Percentiles rank a stretch among this genome's conserved stretches.
phyloP scores from a whole-genome alignment of 1,284 basidiomycete species.

The Heterobasidion annosum region DNA sequence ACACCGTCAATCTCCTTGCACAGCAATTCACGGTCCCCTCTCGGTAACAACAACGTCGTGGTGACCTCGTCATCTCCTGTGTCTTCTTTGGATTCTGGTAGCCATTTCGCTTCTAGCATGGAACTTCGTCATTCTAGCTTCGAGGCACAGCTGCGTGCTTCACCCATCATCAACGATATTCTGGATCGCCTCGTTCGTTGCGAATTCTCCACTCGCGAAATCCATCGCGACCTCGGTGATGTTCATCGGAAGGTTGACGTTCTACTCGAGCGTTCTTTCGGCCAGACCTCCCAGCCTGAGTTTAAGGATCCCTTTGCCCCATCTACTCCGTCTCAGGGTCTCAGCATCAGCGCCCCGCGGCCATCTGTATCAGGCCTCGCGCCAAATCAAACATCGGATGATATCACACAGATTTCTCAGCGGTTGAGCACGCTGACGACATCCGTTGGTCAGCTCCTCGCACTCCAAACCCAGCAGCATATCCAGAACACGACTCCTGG shows the following conservation, averaged over 20 bases:
- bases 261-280: constrained; percentile 58
- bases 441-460: constrained; percentile 80
- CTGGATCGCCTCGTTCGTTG: constrained; percentile 66
- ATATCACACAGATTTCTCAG: constrained; percentile 71
- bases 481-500: constrained; percentile 35
- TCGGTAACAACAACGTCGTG: constrained; percentile 17
- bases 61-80: constrained; percentile 63
- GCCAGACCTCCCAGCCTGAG: constrained; percentile 41
- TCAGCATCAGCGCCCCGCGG: constrained; percentile 37
- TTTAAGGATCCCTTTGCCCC: constrained; percentile 73
- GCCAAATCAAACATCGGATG: constrained; percentile 39
- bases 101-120: constrained; percentile 40
- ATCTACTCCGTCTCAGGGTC: constrained; percentile 17
- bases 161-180: constrained; percentile 68
- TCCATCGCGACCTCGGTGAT: constrained; percentile 66
- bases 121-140: constrained; percentile 34
- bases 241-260: constrained; percentile 71
- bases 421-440: constrained; percentile 75
- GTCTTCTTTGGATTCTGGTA: constrained; percentile 67
- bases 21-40: constrained; percentile 24
- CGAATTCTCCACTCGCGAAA: constrained; percentile 63
- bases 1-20: constrained; percentile 35
- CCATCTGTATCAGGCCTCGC: constrained; percentile 39
- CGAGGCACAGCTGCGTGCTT: constrained; percentile 64
- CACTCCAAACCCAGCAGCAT: constrained; percentile 61